Conservation (phyloP, 2,329 filamentous ascomycete genomes). For the Fusarium illudens region DNA sequence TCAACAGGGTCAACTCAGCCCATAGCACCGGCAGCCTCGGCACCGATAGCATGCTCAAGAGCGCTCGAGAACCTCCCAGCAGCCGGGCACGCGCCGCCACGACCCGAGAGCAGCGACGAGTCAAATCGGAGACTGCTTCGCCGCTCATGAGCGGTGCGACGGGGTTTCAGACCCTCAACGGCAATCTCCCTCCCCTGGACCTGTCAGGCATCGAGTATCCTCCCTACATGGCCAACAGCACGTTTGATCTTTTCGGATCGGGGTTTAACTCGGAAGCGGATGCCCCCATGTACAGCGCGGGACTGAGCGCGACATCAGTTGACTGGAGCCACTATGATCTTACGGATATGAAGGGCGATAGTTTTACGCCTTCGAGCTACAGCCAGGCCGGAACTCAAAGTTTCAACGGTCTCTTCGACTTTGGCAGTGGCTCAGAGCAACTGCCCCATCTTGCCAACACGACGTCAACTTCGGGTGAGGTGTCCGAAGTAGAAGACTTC, state of each 20-base stretch:
- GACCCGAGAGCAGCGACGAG: slow-evolving; percentile 59
- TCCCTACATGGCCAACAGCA: slow-evolving; percentile 55
- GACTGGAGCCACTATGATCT: slow-evolving; percentile 59
- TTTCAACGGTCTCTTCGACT: slow-evolving; percentile 62
- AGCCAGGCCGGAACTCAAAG: slow-evolving; percentile 61
- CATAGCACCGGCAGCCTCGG: slow-evolving; percentile 61
- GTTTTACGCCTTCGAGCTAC: slow-evolving; percentile 63
- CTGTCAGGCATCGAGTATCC: slow-evolving; percentile 64
- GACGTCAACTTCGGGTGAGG: slow-evolving; percentile 71
- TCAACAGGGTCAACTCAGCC: slow-evolving; percentile 66
- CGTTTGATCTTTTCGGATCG: slow-evolving; percentile 62
- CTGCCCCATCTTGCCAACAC: slow-evolving; percentile 63
- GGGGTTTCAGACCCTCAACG: slow-evolving; percentile 61
- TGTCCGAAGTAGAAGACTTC: slow-evolving; percentile 72
- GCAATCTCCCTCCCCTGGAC: slow-evolving; percentile 65
- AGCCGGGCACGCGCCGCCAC: slow-evolving; percentile 49
- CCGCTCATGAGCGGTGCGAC: slow-evolving; percentile 61
- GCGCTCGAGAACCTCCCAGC: slow-evolving; percentile 47
- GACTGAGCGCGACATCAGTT: slow-evolving; percentile 63
- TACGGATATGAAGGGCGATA: slow-evolving; percentile 54
- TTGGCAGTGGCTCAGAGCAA: slow-evolving; percentile 61
- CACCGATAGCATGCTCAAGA: slow-evolving; percentile 52
- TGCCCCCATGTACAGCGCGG: slow-evolving; percentile 68
- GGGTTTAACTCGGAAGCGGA: slow-evolving; percentile 61
- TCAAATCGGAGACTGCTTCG: slow-evolving; percentile 70